A percentile compares a stretch with the other conserved stretches of the same genome.
Evolutionary conservation across 257 asterid species (phyloP).

Genomic region (Knoxia roxburghii): DNA sequence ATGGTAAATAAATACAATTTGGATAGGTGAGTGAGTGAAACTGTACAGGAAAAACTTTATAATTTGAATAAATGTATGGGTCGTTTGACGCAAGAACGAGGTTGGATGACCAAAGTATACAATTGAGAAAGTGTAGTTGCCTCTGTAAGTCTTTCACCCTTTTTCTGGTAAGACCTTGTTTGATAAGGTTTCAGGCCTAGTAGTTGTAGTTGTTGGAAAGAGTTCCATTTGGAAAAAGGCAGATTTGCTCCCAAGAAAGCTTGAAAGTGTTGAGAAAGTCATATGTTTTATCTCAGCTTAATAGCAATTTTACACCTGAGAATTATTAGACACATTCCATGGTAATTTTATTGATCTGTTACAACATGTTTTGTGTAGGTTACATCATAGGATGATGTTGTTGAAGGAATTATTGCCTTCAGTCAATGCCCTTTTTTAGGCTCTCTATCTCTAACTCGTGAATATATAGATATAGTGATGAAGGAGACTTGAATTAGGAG

Average conservation of each 20-base stretch:
- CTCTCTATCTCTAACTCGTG: neutral
- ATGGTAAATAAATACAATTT: neutral
- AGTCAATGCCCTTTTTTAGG: neutral
- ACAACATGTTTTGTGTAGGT: neutral
- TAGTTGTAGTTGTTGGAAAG: too few species aligned
- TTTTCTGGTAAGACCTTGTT: neutral
- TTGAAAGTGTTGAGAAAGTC: too few species aligned
- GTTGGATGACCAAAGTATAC: neutral
- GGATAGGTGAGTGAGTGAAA: neutral
- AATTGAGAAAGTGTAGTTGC: neutral
- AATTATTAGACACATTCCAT: too few species aligned
- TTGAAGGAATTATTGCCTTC: neutral
- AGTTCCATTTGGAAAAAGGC: too few species aligned
- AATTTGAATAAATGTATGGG: neutral
- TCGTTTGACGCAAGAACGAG: neutral
- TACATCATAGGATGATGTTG: neutral
- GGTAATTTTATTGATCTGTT: too few species aligned
- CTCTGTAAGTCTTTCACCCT: neutral
- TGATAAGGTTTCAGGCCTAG: too few species aligned
- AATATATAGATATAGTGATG: neutral
- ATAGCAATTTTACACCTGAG: too few species aligned
- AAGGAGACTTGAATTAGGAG: neutral
- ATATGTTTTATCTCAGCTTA: too few species aligned
- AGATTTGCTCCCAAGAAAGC: too few species aligned
- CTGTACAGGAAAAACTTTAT: neutral